Conservation (phyloP, 495 filamentous ascomycete genomes). For the Aspergillus ostianus region DNA sequence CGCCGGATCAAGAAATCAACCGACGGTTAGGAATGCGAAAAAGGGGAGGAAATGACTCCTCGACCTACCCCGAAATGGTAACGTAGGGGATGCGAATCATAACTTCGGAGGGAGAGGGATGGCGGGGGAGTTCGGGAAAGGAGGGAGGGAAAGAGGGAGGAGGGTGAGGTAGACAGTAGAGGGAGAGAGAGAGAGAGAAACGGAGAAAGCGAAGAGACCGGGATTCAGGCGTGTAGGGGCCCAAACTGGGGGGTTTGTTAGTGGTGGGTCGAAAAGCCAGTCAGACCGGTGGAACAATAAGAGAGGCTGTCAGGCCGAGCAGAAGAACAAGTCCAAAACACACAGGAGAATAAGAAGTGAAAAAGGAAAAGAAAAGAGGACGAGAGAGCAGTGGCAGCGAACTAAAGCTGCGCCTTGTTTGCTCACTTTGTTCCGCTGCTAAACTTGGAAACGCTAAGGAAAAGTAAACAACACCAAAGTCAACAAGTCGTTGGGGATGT, state of each 20-base stretch:
- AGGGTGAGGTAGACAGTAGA: not conserved
- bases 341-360: slow-evolving; percentile 1
- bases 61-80: slow-evolving; percentile 12
- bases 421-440: slow-evolving; percentile 21
- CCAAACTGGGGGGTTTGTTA: not conserved
- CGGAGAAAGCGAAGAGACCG: not conserved
- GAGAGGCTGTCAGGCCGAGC: not conserved
- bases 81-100: slow-evolving; percentile 24
- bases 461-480: not conserved
- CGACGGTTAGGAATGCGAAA: slow-evolving; percentile 3
- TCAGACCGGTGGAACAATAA: slow-evolving; percentile 1
- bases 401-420: slow-evolving; percentile 24
- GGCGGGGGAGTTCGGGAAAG: slow-evolving; percentile 10
- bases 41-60: slow-evolving; percentile 17
- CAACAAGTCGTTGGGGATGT: slow-evolving; percentile 5
- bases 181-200: not conserved
- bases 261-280: slow-evolving; percentile 7
- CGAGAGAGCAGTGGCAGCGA: slow-evolving; percentile 2
- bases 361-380: not conserved
- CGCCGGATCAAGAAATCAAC: not conserved
- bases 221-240: not conserved
- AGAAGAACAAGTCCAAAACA: slow-evolving; percentile 6
- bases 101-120: slow-evolving; percentile 19
- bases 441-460: slow-evolving; percentile 25
- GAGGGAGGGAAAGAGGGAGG: not conserved